Conservation (phyloP, 2,329 filamentous ascomycete species). For the Magnaporthiopsis incrustans region DNA sequence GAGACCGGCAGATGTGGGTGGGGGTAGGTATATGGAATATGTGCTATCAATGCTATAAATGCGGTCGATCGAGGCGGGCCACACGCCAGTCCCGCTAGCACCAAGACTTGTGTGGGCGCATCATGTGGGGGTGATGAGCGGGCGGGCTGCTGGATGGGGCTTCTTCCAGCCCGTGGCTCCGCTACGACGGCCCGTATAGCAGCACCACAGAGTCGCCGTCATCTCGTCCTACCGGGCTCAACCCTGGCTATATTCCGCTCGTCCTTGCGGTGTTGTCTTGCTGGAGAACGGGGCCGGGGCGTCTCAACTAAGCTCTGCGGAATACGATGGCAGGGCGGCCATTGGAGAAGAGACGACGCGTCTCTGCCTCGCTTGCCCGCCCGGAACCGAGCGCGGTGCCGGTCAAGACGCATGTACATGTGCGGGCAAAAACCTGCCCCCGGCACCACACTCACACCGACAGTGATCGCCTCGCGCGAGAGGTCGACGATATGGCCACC, state of each 20-base stretch:
- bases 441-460: background rate
- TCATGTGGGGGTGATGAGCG: background rate
- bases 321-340: background rate
- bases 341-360: background rate
- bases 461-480: background rate
- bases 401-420: background rate
- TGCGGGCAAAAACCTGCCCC: background rate
- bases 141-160: too few relatives aligned
- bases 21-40: too few relatives aligned
- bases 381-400: background rate
- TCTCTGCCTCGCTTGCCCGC: background rate
- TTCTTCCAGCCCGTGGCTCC: background rate
- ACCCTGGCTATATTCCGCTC: background rate
- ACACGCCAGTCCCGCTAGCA: background rate
- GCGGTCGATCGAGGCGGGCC: too few relatives aligned
- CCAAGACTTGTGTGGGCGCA: background rate
- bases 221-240: background rate
- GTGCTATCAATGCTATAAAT: too few relatives aligned
- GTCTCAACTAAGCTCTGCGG: background rate
- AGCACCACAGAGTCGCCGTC: background rate
- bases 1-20: background rate
- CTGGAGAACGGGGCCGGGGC: too few relatives aligned
- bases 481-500: background rate
- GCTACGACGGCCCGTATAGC: background rate
- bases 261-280: too few relatives aligned